Evolutionary conservation across 2,329 filamentous ascomycete species (phyloP).

Genomic region (Scedosporium apiospermum): DNA sequence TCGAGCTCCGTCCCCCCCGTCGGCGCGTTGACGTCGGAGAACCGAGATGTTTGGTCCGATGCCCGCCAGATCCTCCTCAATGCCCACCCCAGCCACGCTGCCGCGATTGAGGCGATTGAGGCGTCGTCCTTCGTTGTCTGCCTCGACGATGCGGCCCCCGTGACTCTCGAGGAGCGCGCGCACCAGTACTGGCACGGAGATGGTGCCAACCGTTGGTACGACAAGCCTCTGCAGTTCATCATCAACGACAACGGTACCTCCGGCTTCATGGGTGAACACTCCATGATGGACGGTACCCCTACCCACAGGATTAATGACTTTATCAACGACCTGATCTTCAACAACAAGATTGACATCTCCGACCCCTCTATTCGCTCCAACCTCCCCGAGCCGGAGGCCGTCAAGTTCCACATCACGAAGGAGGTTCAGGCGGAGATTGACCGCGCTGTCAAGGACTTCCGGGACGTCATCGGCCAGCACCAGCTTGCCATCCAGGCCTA

Average conservation of each 20-base stretch:
- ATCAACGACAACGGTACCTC: slow-evolving; percentile 96
- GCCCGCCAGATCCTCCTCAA: slow-evolving; percentile 67
- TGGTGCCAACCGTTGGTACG: slow-evolving; percentile 90
- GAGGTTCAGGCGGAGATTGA: slow-evolving; percentile 71
- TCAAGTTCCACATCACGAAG: slow-evolving; percentile 71
- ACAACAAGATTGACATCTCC: slow-evolving; percentile 87
- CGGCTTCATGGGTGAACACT: slow-evolving; percentile 97
- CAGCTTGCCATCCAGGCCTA: slow-evolving; percentile 91
- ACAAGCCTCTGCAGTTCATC: slow-evolving; percentile 97
- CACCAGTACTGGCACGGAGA: slow-evolving; percentile 98
- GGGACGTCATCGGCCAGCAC: slow-evolving; percentile 72
- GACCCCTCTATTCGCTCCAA: slow-evolving; percentile 68
- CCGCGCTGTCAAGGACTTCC: slow-evolving; percentile 69
- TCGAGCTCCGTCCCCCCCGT: slow-evolving; percentile 59
- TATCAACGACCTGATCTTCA: slow-evolving; percentile 82
- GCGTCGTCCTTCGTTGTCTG: slow-evolving; percentile 85
- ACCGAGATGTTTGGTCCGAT: slow-evolving; percentile 88
- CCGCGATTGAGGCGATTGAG: slow-evolving; percentile 72
- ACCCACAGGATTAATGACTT: slow-evolving; percentile 97
- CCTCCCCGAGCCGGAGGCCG: slow-evolving; percentile 67
- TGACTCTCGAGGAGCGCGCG: slow-evolving; percentile 91
- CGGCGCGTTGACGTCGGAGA: slow-evolving; percentile 79
- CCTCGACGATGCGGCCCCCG: slow-evolving; percentile 80
- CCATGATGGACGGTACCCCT: slow-evolving; percentile 99
- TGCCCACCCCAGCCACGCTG: slow-evolving; percentile 70